A percentile compares a stretch with the other conserved stretches of the same genome.
These are phyloP conservation scores for Amanita phalloides DNA, from an alignment of 768 basidiomycete species.

Conservation along the genomic window DNA sequence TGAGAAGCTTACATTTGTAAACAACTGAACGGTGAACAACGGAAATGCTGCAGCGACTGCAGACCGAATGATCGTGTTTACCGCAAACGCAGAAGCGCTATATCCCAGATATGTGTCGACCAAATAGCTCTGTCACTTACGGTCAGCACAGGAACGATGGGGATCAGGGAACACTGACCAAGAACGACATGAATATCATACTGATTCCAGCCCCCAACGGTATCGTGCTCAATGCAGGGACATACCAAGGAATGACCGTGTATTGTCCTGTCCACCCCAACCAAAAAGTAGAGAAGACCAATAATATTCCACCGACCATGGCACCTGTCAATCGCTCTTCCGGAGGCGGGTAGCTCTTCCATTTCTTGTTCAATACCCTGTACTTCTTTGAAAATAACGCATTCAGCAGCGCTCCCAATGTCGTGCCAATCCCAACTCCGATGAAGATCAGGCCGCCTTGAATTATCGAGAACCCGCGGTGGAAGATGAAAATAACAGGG, in stretches of 20 bases:
- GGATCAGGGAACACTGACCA: slow-evolving; percentile 30
- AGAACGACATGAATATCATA: slow-evolving; percentile 49
- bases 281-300: slow-evolving; percentile 56
- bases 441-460: slow-evolving; percentile 43
- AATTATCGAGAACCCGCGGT: slow-evolving; percentile 26
- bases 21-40: slow-evolving; percentile 59
- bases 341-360: slow-evolving; percentile 46
- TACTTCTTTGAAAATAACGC: slow-evolving; percentile 25
- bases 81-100: slow-evolving; percentile 53
- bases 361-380: slow-evolving; percentile 31
- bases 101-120: slow-evolving; percentile 51
- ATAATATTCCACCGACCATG: slow-evolving; percentile 43
- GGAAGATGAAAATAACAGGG: slow-evolving; percentile 33
- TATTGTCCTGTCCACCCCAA: slow-evolving; percentile 54
- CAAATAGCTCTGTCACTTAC: slow-evolving; percentile 41
- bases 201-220: slow-evolving; percentile 37
- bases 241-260: slow-evolving; percentile 44
- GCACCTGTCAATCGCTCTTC: slow-evolving; percentile 46
- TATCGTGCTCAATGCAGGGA: slow-evolving; percentile 41
- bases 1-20: slow-evolving; percentile 37
- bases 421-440: slow-evolving; percentile 42
- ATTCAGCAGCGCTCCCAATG: slow-evolving; percentile 31
- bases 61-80: slow-evolving; percentile 49
- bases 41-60: slow-evolving; percentile 51
- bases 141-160: slow-evolving; percentile 42